Base-by-base conservation (phyloP, 2,329 filamentous ascomycete species). In the Cordyceps pruinosa region DNA sequence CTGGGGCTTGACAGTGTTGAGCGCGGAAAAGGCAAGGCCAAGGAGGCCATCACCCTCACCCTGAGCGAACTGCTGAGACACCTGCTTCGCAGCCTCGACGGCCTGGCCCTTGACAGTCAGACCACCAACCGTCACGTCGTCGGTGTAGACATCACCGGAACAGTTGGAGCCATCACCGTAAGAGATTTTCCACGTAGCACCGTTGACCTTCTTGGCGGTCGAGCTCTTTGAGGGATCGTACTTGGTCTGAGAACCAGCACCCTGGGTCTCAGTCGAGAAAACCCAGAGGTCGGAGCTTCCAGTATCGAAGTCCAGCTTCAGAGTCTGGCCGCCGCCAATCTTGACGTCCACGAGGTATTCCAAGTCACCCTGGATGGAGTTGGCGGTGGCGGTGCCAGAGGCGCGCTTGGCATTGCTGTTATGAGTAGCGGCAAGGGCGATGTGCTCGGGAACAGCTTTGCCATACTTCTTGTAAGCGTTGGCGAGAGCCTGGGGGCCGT, bases 361-460 rank as follows among this genome's bases (percentile, higher is more conserved):
- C 12, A 50, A 32, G 41, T 56, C 58, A 15, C 72, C 46, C 46
- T 45, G 32, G 37, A 50, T 48, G 13, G 54, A 50, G 28, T 54
- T 23, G 26, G 56, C 56, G 1, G 26, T 45, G 49, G 28, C 56
- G 30, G 25, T 44, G 26, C 56, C 56, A 15, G 42, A 41, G 25
- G 32, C 41, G n/a, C 56, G 56, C 48, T 53, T 53, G 28, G 19
- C 26, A 15, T 28, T 44, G 19, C 7, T 44, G 26, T 48, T 73
- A 45, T 75, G 70, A n/a, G 81, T 71, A 44, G 72, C 64, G 2
- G 77, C 75, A 60, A 82, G 84, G 60, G 74, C 75, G 62, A 83
- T 75, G 50, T 78, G 73, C 30, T 67, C 65, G 5, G 76, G 77
- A 32, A 84, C 73, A 41, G 70, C 77, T 19, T 59, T 63, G 60